Percentiles rank a stretch among this genome's conserved stretches.
Conservation (phyloP, 1,284 basidiomycete species). For the Cutaneotrichosporon curvatum region DNA sequence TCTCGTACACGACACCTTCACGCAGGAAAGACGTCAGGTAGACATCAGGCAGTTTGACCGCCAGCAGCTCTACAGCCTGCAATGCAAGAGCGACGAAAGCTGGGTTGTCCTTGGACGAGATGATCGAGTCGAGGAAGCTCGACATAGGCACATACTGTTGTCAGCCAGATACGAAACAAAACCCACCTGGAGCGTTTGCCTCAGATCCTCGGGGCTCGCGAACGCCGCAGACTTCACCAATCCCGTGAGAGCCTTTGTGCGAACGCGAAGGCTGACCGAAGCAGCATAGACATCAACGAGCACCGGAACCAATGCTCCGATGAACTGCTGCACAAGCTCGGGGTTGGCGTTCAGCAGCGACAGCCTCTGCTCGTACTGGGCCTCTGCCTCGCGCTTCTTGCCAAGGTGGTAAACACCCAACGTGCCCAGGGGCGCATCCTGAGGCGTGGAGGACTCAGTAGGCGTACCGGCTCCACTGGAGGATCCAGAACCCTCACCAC, state of each 20-base stretch:
- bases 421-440: slow-evolving; percentile 1
- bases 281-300: slow-evolving; percentile 92
- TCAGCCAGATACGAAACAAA: neutral
- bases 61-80: slow-evolving; percentile 81
- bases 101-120: slow-evolving; percentile 83
- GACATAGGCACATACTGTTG: slow-evolving; percentile 76
- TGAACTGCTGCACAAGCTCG: slow-evolving; percentile 69
- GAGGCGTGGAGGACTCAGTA: slow-evolving; percentile 3
- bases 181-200: slow-evolving; percentile 63
- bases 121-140: slow-evolving; percentile 82
- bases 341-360: slow-evolving; percentile 64
- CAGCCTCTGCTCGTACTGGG: slow-evolving; percentile 41
- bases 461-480: slow-evolving; percentile 24
- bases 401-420: slow-evolving; percentile 5
- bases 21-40: slow-evolving; percentile 81
- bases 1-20: slow-evolving; percentile 90
- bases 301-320: slow-evolving; percentile 79
- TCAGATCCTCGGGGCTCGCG: slow-evolving; percentile 67
- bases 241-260: slow-evolving; percentile 77
- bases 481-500: slow-evolving; percentile 2
- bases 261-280: slow-evolving; percentile 74
- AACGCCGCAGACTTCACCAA: slow-evolving; percentile 84
- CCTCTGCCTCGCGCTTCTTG: slow-evolving; percentile 41
- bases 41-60: slow-evolving; percentile 69
- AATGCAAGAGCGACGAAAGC: slow-evolving; percentile 75